Evolutionary conservation across 495 filamentous ascomycete genomes (phyloP), one percentile per base, ranked within the genome.

Genomic region (Opeltia flavorubescens): DNA sequence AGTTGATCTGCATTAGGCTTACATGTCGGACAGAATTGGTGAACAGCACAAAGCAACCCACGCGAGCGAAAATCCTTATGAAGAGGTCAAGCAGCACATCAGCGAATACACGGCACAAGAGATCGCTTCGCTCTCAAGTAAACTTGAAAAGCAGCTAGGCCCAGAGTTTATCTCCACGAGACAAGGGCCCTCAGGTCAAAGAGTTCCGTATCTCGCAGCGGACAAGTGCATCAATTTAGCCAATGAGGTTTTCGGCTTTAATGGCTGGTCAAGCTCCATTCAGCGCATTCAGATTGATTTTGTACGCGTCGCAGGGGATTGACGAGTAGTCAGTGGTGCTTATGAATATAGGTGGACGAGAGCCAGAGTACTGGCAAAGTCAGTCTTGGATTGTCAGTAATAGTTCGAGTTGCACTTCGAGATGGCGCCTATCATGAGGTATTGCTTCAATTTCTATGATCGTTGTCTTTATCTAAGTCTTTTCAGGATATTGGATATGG

Each of bases 161-260:
- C 93, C 91, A 1, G 93, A 99, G 67, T 96, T 89, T 59, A 81
- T 99, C 39, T 95, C 88, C 2, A 72, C 83, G 4, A 72, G 91
- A 55, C 69, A 80, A 13, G 91, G 93, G 15, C 77, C 84, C 5
- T 78, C 76, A 0, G 88, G 87, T 33, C 76, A 78, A 47, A 89
- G 84, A 61, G 81, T 96, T 15, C 84, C 91, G 57, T 96, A 99
- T 64, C 70, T 99, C 25, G 76, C 83, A 9, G 87, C 84, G 5
- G 87, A 96, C 54, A 96, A 96, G 66, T 84, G 79, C 60, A 96
- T 99, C 53, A 84, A 83, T 43, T 80, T 99, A 29, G 91, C 91
- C 28, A 99, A 99, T 57, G 87, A 99, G 55, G 84, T 96, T 3
- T 95, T 99, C 64, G 91, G 91, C 7, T 99, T 99, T 69, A 95